phyloP scores from a whole-genome alignment of 2,329 filamentous ascomycete genomes.

The Blumeria graminis region DNA sequence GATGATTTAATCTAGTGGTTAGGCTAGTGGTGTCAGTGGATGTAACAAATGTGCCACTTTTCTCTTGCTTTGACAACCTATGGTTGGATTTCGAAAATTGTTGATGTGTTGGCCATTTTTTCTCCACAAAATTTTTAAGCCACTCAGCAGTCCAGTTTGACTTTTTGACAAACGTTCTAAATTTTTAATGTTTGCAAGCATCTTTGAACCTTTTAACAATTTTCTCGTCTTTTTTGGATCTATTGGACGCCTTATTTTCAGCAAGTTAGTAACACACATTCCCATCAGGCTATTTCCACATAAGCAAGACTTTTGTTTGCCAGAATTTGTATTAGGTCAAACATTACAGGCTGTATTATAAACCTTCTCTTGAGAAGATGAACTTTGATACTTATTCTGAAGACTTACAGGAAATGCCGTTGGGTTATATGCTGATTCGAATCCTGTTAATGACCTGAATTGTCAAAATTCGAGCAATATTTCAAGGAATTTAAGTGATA shows the following conservation, averaged over 20 bases:
- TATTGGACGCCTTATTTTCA: not conserved
- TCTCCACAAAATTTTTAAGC: not conserved
- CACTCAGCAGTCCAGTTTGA: not conserved
- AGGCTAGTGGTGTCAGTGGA: not conserved
- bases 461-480: not conserved
- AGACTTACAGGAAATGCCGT: not conserved
- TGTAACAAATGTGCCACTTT: not conserved
- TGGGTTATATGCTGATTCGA: not conserved
- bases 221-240: not conserved
- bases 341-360: not conserved
- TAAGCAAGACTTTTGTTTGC: not conserved
- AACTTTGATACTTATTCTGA: not conserved
- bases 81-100: not conserved
- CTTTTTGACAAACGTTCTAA: not conserved
- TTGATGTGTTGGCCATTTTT: not conserved
- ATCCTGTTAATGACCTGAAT: slow-evolving; percentile 1
- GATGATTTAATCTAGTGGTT: not conserved
- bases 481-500: not conserved
- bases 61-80: not conserved
- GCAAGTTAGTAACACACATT: not conserved
- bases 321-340: not conserved
- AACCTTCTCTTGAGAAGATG: not conserved
- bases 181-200: not conserved
- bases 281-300: not conserved
- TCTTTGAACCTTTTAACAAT: not conserved